A percentile compares a stretch with the other conserved stretches of the same genome.
Evolutionary conservation across 768 basidiomycete species (phyloP).

Genomic region (Favolaschia claudopus): DNA sequence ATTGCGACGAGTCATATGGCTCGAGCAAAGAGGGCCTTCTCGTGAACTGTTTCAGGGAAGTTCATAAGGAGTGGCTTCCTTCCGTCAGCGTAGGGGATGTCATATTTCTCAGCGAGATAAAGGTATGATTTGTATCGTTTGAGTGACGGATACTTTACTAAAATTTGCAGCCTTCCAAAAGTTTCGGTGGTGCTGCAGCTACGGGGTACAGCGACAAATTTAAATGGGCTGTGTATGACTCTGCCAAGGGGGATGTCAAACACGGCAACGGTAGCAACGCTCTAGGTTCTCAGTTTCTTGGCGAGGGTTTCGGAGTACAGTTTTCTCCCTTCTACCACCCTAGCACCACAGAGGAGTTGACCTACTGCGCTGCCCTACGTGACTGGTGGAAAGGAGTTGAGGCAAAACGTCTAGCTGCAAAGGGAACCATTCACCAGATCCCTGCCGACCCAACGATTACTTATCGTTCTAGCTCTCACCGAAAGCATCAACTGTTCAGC

Average conservation of each 20-base stretch:
- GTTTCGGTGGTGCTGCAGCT: constrained; percentile 41
- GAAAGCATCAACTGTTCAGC: constrained; percentile 53
- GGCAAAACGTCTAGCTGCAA: constrained; percentile 25
- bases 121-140: constrained; percentile 42
- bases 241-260: constrained; percentile 42
- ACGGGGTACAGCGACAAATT: constrained; percentile 55
- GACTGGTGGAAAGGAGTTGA: constrained; percentile 59
- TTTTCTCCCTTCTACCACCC: constrained; percentile 57
- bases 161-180: too few relatives aligned
- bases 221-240: constrained; percentile 64
- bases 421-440: constrained; percentile 31
- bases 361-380: constrained; percentile 51
- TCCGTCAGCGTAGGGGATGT: constrained; percentile 55
- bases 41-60: constrained; percentile 62
- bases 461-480: constrained; percentile 7
- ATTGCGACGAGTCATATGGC: constrained; percentile 37
- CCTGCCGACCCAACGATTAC: background rate
- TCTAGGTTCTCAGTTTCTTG: constrained; percentile 44
- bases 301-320: constrained; percentile 45
- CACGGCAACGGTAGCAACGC: constrained; percentile 46
- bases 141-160: background rate
- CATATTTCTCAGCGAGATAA: constrained; percentile 57
- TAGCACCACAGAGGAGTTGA: constrained; percentile 44
- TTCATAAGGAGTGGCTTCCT: constrained; percentile 59
- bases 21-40: constrained; percentile 34